Conservation (phyloP, 257 asterid species). For the Solanum dulcamara region DNA sequence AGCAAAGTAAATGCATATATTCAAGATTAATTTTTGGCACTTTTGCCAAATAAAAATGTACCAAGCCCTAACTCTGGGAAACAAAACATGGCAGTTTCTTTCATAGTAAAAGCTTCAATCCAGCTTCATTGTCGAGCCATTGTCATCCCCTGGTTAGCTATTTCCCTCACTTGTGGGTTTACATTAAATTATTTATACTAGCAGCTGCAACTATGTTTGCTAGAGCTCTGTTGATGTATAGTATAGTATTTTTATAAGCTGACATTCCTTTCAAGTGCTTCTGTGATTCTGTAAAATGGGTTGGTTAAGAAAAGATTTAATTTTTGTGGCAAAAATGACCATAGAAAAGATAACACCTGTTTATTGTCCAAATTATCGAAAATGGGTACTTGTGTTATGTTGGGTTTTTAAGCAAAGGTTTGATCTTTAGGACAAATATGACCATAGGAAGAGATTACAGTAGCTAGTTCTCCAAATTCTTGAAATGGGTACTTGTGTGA, state of each 20-base stretch:
- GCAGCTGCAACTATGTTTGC: not conserved
- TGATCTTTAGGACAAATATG: not conserved
- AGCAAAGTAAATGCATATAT: not conserved
- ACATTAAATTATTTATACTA: not conserved
- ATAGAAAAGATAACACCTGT: not conserved
- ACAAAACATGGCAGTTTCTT: conserved; percentile 23
- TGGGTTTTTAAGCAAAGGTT: not conserved
- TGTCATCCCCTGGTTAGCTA: conserved; percentile 41
- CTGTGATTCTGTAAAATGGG: not conserved
- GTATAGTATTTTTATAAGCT: not conserved
- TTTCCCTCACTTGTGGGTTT: not conserved
- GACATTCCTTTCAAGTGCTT: not conserved
- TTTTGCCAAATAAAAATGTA: not conserved
- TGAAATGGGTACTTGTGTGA: not conserved
- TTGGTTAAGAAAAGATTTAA: not conserved
- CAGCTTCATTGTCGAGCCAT: conserved; percentile 24
- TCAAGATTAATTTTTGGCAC: not conserved
- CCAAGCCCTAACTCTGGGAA: not conserved
- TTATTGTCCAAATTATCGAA: not conserved
- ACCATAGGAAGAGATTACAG: not conserved
- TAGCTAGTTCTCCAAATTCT: not conserved
- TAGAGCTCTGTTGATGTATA: not conserved
- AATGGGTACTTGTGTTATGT: not conserved
- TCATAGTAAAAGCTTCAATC: conserved; percentile 24
- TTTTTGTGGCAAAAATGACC: conserved; percentile 22